These are phyloP conservation scores for Scenedesmus sp. DNA, from an alignment of 163 green algal genomes.

Conservation along the genomic window DNA sequence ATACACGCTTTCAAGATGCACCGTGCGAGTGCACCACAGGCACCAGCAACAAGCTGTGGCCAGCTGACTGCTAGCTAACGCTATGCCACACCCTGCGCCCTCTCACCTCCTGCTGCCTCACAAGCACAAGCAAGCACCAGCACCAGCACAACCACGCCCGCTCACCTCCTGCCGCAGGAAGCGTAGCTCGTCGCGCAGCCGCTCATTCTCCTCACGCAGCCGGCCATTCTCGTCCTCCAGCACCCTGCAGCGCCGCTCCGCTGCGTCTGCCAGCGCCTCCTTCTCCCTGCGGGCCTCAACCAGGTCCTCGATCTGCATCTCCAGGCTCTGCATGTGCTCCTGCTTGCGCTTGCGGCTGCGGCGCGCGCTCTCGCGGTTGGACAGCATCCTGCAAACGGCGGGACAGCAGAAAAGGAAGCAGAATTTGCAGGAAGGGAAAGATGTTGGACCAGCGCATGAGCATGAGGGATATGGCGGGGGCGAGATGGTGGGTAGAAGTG, in stretches of 20 bases:
- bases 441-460: background rate
- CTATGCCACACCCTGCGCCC: background rate
- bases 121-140: no score
- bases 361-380: conserved; percentile 91
- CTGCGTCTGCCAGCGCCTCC: background rate
- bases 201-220: conserved; percentile 73
- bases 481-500: background rate
- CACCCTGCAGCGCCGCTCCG: conserved; percentile 22
- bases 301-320: conserved; percentile 71
- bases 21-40: background rate
- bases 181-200: conserved; percentile 69
- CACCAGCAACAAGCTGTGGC: no score
- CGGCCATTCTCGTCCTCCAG: conserved; percentile 72
- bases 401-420: background rate
- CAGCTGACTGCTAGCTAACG: no score
- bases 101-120: background rate
- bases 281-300: background rate
- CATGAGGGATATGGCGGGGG: background rate
- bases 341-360: conserved; percentile 90
- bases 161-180: conserved; percentile 68
- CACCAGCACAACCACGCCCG: background rate
- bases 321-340: conserved; percentile 88
- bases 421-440: conserved; percentile 3
- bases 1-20: background rate
- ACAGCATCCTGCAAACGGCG: conserved; percentile 83